phyloP scores from a whole-genome alignment of 2,329 filamentous ascomycete genomes.

The Epichloe aotearoae region DNA sequence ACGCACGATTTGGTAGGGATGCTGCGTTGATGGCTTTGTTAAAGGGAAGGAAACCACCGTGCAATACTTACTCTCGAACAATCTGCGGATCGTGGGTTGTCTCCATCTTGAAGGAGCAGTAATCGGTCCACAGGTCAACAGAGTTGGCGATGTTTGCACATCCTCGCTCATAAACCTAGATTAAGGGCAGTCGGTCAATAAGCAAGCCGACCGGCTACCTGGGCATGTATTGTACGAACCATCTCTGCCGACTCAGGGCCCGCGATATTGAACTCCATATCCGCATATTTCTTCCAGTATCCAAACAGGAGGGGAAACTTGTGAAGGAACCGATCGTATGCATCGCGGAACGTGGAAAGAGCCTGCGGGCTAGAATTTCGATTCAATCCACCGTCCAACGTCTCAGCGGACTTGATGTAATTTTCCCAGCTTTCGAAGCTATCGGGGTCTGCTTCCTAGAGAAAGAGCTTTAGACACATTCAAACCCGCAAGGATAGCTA shows the following conservation, averaged over 20 bases:
- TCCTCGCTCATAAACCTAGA: conserved; percentile 83
- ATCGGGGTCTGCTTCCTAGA: conserved; percentile 58
- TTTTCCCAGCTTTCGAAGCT: conserved; percentile 95
- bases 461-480: background rate
- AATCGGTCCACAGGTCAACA: conserved; percentile 93
- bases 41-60: conserved; percentile 52
- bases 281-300: conserved; percentile 99
- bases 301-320: conserved; percentile 95
- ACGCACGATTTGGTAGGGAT: conserved; percentile 25
- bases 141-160: conserved; percentile 87
- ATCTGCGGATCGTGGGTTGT: conserved; percentile 88
- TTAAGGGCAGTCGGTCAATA: background rate
- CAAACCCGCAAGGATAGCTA: background rate
- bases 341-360: conserved; percentile 71
- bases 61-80: conserved; percentile 97
- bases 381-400: conserved; percentile 83
- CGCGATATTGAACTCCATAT: conserved; percentile 91
- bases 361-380: conserved; percentile 93
- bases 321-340: conserved; percentile 83
- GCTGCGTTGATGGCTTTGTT: conserved; percentile 39
- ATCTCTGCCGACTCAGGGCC: conserved; percentile 96
- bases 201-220: background rate
- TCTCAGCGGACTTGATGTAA: conserved; percentile 69
- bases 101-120: conserved; percentile 95
- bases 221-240: conserved; percentile 38